Evolutionary conservation across 202 grass and related monocot genomes (phyloP).

Genomic region (Schoenoplectus triqueter): DNA sequence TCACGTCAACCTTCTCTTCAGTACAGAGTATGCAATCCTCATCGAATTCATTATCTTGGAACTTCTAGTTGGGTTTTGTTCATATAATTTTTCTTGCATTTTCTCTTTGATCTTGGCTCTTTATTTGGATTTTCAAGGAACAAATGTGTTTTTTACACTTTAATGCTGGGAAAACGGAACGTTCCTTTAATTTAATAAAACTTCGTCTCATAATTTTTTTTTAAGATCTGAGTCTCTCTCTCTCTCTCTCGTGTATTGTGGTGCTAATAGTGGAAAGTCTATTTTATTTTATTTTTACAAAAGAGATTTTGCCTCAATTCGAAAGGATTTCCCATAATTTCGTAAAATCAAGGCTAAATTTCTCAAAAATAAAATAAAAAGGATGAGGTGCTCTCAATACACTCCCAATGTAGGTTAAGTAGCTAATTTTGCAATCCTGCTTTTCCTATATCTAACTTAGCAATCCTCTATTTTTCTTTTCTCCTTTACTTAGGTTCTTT

Average conservation of each 20-base stretch:
- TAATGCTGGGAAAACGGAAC: background rate
- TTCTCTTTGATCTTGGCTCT: background rate
- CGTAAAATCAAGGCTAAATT: background rate
- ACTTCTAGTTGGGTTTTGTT: background rate
- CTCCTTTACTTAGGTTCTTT: background rate
- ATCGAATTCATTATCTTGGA: background rate
- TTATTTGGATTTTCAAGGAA: background rate
- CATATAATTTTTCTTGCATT: conserved; percentile 25
- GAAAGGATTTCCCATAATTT: background rate
- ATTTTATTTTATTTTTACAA: background rate
- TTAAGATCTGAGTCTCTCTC: background rate
- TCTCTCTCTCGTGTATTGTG: background rate
- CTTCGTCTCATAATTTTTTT: background rate
- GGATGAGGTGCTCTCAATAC: background rate
- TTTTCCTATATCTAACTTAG: conserved; percentile 11
- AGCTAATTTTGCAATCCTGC: background rate
- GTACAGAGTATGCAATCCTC: conserved; percentile 5
- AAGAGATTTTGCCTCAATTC: background rate
- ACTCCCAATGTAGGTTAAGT: background rate
- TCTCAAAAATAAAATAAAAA: background rate
- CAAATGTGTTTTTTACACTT: background rate
- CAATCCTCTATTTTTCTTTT: background rate
- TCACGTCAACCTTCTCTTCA: background rate
- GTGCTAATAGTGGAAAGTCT: background rate
- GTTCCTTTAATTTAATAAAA: conserved; percentile 20